Evolutionary conservation across 2,329 filamentous ascomycete species (phyloP), one percentile per base, ranked within the genome.

Genomic region (Macrophomina pseudophaseolina): DNA sequence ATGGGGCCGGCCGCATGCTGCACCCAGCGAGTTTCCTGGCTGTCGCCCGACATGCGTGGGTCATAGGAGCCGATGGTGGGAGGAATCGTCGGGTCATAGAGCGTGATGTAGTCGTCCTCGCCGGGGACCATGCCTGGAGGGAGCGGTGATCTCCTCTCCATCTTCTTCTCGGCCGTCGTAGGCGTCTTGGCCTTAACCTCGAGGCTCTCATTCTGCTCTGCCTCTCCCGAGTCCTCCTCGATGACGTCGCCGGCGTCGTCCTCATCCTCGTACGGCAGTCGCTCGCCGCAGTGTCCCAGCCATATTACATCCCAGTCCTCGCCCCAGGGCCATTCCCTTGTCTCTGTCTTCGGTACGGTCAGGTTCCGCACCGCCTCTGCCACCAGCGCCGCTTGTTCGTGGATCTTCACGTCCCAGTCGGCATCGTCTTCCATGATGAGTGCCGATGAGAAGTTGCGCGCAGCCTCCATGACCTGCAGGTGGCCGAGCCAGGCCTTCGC

Each of bases 381-480:
- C 3, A 66, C 52, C 30, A 46, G n/a, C 30, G n/a, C 49, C 11
- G 56, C 58, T 35, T 66, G 65, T 8, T 42, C 30, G 48, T 66
- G 65, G 14, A 67, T 64, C 6, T 11, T 16, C 8, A 69, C 46
- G 48, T 68, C 67, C 68, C 68, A 69, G 59, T 69, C 68, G 6
- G 56, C 42, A 32, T 69, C 68, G 40, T 69, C 68, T 30, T 69
- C 68, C 7, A 69, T 9, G n/a, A 69, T 64, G 4, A 69, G 59
- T 0, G 67, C 49, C 18, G 68, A 58, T 9, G 62, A 51, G 51
- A 54, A 48, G 54, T 66, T 63, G 0, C 18, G 38, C 4, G 56
- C 65, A 1, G 58, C 52, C n/a, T 53, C 12, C 42, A 69, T 23
- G 23, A 65, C 67, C 46, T 69, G 67, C 28, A 69, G 68, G 30